Evolutionary conservation across 106 monocot genomes (phyloP), one percentile per base, ranked within the genome.

Genomic region (Platanthera guangdongensis): DNA sequence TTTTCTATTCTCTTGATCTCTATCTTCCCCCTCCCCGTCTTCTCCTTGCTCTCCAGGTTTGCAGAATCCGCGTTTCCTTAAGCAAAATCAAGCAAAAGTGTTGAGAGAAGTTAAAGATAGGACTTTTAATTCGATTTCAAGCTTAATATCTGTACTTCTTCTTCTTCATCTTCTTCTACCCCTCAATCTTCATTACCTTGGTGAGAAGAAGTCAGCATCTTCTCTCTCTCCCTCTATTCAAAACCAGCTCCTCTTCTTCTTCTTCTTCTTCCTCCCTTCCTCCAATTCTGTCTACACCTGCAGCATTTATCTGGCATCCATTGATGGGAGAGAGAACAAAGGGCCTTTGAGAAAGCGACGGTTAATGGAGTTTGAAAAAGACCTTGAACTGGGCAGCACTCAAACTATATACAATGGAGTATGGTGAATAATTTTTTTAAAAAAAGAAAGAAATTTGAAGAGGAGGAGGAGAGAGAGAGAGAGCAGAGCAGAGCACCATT

Each of bases 1-100:
- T 86, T 86, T 51, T 86, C 86, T 59, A 86, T 86, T 79, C 86
- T 72, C 73, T 83, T 86, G 80, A 86, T 86, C 76, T 86, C 86
- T 32, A 86, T 83, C 86, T 83, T 86, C 57, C 86, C 86, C 76
- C 83, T 77, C 0, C 86, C 86, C 86, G 83, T 86, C 47, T 69
- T 77, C 80, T 86, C 79, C 69, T 68, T 74, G 19, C 63, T 65
- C 57, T 80, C 80, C 80, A 80, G 57, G 62, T 5, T 63, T 51
- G 39, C 8, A 73, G 51, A 39, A 50, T 64, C 64, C n/a, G 57
- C 45, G 74, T 75, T 75, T 21, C 74, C 74, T 74, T 18, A 25
- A 51, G 16, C 9, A 70, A 30, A 65, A 65, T 65, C 25, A 65
- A 65, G 52, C 52, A 10, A 13, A 53, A 13, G 11, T 70, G 11